Base-by-base conservation (phyloP, 805 yeast species). In the Cyberlindnera meyerae region DNA sequence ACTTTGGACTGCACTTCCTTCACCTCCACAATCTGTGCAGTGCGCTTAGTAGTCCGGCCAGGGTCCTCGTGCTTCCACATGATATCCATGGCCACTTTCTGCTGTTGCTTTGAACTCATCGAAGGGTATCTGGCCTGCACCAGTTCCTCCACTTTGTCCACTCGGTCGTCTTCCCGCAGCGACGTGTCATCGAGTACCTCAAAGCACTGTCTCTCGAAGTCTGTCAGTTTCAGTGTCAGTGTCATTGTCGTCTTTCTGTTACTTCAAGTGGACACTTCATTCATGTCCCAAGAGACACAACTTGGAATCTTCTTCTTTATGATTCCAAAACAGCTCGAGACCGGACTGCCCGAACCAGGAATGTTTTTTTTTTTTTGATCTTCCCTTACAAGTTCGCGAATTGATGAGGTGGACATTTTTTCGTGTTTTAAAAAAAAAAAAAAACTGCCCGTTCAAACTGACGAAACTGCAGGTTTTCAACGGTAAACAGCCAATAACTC, bases 21-120 rank as follows among this genome's bases (percentile, higher is more conserved):
- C 3, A 51, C 46, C 12, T 36, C 46, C 1, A 58, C 48, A 2
- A 59, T 50, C 18, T 47, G 44, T 1, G 53, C 43, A 6, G 36
- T 31, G 8, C 29, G 41, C 11, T 31, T 37, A 22, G 27, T 15
- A 1, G 42, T 28, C 14, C 44, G 49, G 6, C 54, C 44, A 2
- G 60, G 59, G 16, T 62, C 67, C 26, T 62, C 56, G 36, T 66
- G 71, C 20, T 51, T 57, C 68, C 70, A 63, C 38, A 67, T 40
- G 9, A 67, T 59, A 34, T 63, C 70, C 48, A 67, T 51, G 12
- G 64, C 63, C 13, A 61, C 44, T 34, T 62, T 48, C 37, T 67
- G 71, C 6, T 49, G 36, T 17, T 58, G 61, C 13, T 48, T 47
- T 3, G 51, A 29, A 1, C 48, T 37, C 9, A 43, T 34, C 2